Conservation (phyloP, 352 stramenopile species). For the Peronospora farinosa region DNA sequence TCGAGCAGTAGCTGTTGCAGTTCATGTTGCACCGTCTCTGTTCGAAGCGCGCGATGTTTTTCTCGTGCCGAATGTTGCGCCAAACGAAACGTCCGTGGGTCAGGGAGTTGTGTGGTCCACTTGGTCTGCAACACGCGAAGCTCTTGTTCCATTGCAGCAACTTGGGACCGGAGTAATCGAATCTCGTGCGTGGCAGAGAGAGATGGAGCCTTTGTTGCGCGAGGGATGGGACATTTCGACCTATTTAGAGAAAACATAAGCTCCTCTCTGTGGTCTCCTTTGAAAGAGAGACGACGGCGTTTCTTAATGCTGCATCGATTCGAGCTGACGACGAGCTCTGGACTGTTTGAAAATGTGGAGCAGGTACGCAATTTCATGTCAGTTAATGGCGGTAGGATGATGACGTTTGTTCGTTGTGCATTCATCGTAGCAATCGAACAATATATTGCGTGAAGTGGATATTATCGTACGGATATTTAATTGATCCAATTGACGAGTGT, state of each 20-base stretch:
- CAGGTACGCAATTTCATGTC: too few relatives aligned
- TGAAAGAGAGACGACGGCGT: neutral
- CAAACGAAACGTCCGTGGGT: conserved; percentile 9
- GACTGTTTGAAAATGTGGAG: neutral
- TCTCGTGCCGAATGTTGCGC: conserved; percentile 20
- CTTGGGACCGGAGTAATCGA: conserved; percentile 20
- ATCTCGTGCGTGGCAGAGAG: conserved; percentile 26
- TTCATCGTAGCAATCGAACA: too few relatives aligned
- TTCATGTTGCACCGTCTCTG: conserved; percentile 14
- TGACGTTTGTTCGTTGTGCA: too few relatives aligned
- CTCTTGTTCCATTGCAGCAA: conserved; percentile 28
- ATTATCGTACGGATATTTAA: too few relatives aligned
- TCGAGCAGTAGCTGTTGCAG: conserved; percentile 26
- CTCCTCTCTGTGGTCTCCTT: neutral
- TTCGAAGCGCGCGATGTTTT: conserved; percentile 14
- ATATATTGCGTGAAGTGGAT: too few relatives aligned
- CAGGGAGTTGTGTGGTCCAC: conserved; percentile 22
- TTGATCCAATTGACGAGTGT: too few relatives aligned
- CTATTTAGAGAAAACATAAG: neutral
- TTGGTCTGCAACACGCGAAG: conserved; percentile 15
- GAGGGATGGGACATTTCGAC: neutral
- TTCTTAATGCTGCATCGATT: neutral
- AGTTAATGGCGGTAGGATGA: too few relatives aligned
- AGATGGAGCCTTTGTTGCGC: neutral
- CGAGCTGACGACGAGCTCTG: neutral